Evolutionary conservation across 306 rosid genomes (phyloP).

Genomic region (Urtica urens): DNA sequence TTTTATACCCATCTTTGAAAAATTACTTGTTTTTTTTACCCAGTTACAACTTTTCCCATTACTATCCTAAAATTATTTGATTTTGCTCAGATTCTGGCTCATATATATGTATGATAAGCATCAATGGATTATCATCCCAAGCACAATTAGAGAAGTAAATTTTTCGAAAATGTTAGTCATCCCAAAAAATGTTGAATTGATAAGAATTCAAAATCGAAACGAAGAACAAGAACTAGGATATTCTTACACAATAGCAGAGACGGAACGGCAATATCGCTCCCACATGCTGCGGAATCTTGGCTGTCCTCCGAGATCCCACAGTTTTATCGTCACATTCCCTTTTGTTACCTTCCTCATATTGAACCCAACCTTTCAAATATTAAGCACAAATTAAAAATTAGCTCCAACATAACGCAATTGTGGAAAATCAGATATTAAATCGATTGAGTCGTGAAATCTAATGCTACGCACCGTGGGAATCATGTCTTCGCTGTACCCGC

Average conservation of each 20-base stretch:
- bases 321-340: constrained; percentile 84
- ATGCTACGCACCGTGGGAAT: constrained; percentile 65
- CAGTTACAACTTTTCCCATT: too few species aligned
- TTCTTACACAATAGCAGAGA: constrained; percentile 82
- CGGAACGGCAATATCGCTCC: constrained; percentile 91
- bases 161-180: too few species aligned
- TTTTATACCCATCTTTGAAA: too few species aligned
- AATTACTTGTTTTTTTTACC: too few species aligned
- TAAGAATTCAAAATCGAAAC: too few species aligned
- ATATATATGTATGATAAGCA: too few species aligned
- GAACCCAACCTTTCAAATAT: constrained; percentile 69
- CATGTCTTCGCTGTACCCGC: constrained; percentile 96
- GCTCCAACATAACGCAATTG: not conserved
- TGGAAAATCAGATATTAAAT: not conserved
- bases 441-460: not conserved
- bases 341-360: constrained; percentile 88
- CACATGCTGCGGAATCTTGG: constrained; percentile 98
- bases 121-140: too few species aligned
- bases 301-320: constrained; percentile 98
- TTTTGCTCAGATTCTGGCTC: too few species aligned
- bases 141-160: too few species aligned
- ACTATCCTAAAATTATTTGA: too few species aligned
- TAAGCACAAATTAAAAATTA: not conserved
- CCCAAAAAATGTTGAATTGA: too few species aligned
- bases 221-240: not conserved